Evolutionary conservation across 2,329 filamentous ascomycete species (phyloP).

Genomic region (Colletotrichum sp.): DNA sequence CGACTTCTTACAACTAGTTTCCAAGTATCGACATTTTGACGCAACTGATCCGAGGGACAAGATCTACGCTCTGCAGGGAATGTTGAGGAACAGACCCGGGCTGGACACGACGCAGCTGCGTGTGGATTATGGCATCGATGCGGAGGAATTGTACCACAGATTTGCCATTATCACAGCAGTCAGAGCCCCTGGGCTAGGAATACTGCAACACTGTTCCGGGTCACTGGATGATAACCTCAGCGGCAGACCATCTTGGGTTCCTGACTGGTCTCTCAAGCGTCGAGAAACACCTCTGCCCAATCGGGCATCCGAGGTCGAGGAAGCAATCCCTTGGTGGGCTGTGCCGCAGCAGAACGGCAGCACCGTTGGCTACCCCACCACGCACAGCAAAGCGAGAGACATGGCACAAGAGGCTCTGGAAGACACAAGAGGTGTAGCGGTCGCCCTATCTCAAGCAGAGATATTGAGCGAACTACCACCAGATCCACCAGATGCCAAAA

Average conservation of each 20-base stretch:
- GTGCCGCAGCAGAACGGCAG: neutral
- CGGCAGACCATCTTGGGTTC: neutral
- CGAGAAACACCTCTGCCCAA: neutral
- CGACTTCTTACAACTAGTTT: neutral
- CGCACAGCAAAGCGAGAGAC: neutral
- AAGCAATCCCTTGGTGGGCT: neutral
- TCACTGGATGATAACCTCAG: neutral
- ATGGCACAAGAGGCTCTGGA: neutral
- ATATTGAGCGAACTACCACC: neutral
- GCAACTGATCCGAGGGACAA: conserved; percentile 23
- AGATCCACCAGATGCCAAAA: neutral
- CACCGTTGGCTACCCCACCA: neutral
- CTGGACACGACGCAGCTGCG: neutral
- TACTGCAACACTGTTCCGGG: neutral
- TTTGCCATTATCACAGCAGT: neutral
- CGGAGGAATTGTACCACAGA: neutral
- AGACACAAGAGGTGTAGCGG: neutral
- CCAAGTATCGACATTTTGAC: conserved; percentile 1
- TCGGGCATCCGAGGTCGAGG: neutral
- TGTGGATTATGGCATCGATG: neutral
- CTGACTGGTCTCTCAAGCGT: neutral
- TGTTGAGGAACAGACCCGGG: neutral
- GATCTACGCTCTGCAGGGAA: conserved; percentile 21
- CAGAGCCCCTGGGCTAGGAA: neutral
- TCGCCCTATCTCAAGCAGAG: neutral